phyloP scores from a whole-genome alignment of 2,329 filamentous ascomycete species.

The Arthrinium puccinioides region DNA sequence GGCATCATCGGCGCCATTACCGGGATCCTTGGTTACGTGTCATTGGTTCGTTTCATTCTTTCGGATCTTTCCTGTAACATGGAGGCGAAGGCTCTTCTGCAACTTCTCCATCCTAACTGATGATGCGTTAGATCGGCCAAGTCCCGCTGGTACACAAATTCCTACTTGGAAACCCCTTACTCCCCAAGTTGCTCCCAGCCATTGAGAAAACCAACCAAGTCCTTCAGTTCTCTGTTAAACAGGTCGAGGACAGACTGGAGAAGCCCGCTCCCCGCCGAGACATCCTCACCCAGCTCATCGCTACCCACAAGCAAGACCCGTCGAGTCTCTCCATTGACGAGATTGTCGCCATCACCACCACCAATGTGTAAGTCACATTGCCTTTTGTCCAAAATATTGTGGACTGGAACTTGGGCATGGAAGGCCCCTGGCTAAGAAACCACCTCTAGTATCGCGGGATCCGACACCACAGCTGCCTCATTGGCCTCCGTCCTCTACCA shows the following conservation, averaged over 20 bases:
- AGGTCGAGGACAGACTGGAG: slow-evolving; percentile 1
- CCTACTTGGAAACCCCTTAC: slow-evolving; percentile 5
- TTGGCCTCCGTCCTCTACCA: slow-evolving; percentile 37
- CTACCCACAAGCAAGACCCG: slow-evolving; percentile 3
- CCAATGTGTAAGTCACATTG: slow-evolving; percentile 3
- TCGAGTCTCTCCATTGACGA: neutral
- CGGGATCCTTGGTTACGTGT: neutral
- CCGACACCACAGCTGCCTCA: slow-evolving; percentile 37
- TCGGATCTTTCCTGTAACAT: neutral
- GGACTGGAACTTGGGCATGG: too few species aligned
- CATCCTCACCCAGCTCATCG: slow-evolving; percentile 1
- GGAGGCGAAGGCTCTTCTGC: too few species aligned
- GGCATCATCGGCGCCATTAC: slow-evolving; percentile 1
- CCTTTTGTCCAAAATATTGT: slow-evolving; percentile 14
- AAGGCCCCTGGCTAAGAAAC: slow-evolving; percentile 26
- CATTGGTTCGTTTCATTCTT: neutral
- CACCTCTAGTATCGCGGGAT: slow-evolving; percentile 26
- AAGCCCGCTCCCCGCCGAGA: neutral
- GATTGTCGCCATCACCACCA: slow-evolving; percentile 4
- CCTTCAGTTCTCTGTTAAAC: slow-evolving; percentile 3
- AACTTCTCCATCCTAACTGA: slow-evolving; percentile 3
- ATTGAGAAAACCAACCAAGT: slow-evolving; percentile 6
- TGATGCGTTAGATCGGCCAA: slow-evolving; percentile 1
- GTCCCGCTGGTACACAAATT: slow-evolving; percentile 3
- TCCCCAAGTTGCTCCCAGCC: slow-evolving; percentile 3